These are phyloP conservation scores for Schizosaccharomyces pombe DNA, from an alignment of 805 yeast genomes.

Conservation along the genomic window DNA sequence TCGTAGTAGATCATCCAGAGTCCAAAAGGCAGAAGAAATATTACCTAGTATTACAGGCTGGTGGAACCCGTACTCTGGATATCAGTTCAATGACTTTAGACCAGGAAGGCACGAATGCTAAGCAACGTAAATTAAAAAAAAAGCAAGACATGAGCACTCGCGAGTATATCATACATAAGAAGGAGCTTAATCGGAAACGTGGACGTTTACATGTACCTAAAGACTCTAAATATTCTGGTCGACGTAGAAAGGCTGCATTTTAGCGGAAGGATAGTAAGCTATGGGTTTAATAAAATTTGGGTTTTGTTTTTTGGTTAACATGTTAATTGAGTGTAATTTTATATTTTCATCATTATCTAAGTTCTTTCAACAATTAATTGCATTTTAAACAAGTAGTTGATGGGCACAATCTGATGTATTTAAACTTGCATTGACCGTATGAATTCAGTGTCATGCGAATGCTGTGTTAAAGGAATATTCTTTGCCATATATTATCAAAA, in stretches of 20 bases:
- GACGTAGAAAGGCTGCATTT: constrained; percentile 47
- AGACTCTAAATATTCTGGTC: constrained; percentile 77
- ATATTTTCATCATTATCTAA: too few relatives aligned
- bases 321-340: too few relatives aligned
- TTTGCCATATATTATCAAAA: too few relatives aligned
- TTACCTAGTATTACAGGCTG: constrained; percentile 75
- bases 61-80: constrained; percentile 29
- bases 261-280: constrained; percentile 12
- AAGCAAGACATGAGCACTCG: constrained; percentile 49
- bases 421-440: too few relatives aligned
- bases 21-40: constrained; percentile 75
- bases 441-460: too few relatives aligned
- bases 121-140: constrained; percentile 37
- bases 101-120: constrained; percentile 40
- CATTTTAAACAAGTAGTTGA: too few relatives aligned
- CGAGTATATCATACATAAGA: constrained; percentile 71
- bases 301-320: too few relatives aligned
- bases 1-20: constrained; percentile 83
- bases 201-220: constrained; percentile 57
- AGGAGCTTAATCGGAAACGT: constrained; percentile 74
- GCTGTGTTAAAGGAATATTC: too few relatives aligned
- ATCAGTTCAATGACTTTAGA: constrained; percentile 1
- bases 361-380: too few relatives aligned
- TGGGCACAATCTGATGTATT: too few relatives aligned
- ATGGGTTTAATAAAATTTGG: not conserved